phyloP scores from a whole-genome alignment of 768 basidiomycete genomes.

The Asterophora lycoperdoides region DNA sequence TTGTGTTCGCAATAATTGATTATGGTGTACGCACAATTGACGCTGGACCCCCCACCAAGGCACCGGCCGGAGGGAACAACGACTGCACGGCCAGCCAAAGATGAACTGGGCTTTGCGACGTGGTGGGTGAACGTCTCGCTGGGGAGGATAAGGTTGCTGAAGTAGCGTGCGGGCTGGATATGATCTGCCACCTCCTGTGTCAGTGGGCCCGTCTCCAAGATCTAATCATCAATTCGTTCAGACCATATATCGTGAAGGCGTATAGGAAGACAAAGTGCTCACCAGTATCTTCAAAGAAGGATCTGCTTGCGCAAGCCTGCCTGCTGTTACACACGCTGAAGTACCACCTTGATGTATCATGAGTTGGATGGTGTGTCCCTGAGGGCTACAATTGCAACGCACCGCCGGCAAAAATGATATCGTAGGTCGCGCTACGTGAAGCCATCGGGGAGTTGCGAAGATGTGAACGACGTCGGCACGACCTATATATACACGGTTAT shows the following conservation, averaged over 20 bases:
- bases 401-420: conserved; percentile 61
- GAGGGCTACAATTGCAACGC: conserved; percentile 2
- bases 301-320: conserved; percentile 50
- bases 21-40: conserved; percentile 45
- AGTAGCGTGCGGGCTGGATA: conserved; percentile 50
- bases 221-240: conserved; percentile 18
- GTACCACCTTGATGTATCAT: conserved; percentile 38
- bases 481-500: too few relatives aligned
- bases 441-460: neutral
- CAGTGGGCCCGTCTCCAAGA: conserved; percentile 57
- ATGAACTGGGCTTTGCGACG: conserved; percentile 38
- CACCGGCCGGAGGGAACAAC: conserved; percentile 44
- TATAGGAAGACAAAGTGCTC: conserved; percentile 6
- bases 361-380: neutral
- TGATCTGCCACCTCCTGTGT: conserved; percentile 43
- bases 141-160: conserved; percentile 35
- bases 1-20: neutral
- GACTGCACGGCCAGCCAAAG: conserved; percentile 38
- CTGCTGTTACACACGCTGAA: conserved; percentile 52
- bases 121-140: conserved; percentile 44
- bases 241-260: neutral
- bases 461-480: too few relatives aligned
- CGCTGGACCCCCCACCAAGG: conserved; percentile 58
- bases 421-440: conserved; percentile 23
- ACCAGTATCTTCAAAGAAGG: conserved; percentile 53